These are phyloP conservation scores for Wilcoxina mikolae DNA, from an alignment of 495 filamentous ascomycete species.

Conservation along the genomic window DNA sequence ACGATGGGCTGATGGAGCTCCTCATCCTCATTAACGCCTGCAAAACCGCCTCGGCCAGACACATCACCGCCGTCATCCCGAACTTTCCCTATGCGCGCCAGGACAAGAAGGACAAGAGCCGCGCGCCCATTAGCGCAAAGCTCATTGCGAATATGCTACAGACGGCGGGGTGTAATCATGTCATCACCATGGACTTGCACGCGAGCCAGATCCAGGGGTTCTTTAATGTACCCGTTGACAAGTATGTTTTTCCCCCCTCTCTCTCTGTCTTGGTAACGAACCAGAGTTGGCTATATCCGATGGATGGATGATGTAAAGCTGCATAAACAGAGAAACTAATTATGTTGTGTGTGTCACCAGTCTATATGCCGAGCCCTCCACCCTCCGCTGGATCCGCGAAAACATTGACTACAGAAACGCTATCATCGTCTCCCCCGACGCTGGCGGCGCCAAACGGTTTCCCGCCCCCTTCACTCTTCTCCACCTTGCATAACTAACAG, in stretches of 20 bases:
- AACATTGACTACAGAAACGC: constrained; percentile 69
- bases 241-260: constrained; percentile 1
- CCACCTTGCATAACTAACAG: no score
- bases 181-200: constrained; percentile 80
- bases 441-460: constrained; percentile 89
- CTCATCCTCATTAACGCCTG: constrained; percentile 99
- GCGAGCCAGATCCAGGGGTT: constrained; percentile 77
- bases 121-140: constrained; percentile 82
- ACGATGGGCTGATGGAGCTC: constrained; percentile 96
- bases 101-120: constrained; percentile 96
- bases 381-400: constrained; percentile 78
- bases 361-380: constrained; percentile 88
- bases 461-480: constrained; percentile 13
- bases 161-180: constrained; percentile 75
- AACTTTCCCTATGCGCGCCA: constrained; percentile 99
- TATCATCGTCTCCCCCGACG: constrained; percentile 92
- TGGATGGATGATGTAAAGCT: background rate
- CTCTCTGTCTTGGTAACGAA: constrained; percentile 1
- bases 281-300: background rate
- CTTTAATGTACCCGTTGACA: constrained; percentile 92
- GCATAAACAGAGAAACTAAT: constrained; percentile 2
- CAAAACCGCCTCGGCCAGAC: constrained; percentile 85
- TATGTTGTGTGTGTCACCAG: constrained; percentile 36
- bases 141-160: constrained; percentile 97
- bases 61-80: constrained; percentile 83